These are phyloP conservation scores for Cyberlindnera sargentensis DNA, from an alignment of 805 yeast species.

Conservation along the genomic window DNA sequence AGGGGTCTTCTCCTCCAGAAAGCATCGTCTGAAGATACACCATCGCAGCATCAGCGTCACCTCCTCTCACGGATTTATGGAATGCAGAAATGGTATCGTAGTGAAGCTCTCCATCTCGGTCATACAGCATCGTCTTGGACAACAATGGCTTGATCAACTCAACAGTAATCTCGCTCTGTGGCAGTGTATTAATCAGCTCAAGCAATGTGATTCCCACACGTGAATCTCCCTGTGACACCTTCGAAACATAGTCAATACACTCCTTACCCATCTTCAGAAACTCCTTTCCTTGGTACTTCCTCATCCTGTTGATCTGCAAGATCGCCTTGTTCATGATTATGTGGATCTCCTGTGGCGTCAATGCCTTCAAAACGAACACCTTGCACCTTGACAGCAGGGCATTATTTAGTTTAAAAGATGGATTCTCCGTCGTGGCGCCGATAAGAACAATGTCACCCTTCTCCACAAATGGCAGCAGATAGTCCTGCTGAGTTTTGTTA, in stretches of 20 bases:
- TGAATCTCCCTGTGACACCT: constrained; percentile 82
- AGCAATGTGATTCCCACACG: constrained; percentile 74
- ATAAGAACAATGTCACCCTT: constrained; percentile 72
- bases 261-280: constrained; percentile 47
- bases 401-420: constrained; percentile 70
- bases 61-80: constrained; percentile 88
- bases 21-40: constrained; percentile 86
- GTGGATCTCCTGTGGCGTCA: constrained; percentile 42
- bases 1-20: constrained; percentile 89
- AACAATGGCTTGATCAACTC: constrained; percentile 33
- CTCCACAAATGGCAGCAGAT: constrained; percentile 77
- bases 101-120: constrained; percentile 84
- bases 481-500: constrained; percentile 81
- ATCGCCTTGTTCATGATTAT: constrained; percentile 53
- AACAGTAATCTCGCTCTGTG: constrained; percentile 3
- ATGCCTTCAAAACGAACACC: constrained; percentile 58
- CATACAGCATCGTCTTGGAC: constrained; percentile 60
- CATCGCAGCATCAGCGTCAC: constrained; percentile 83
- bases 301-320: constrained; percentile 47
- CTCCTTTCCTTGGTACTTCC: constrained; percentile 46
- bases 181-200: constrained; percentile 43
- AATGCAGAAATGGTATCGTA: constrained; percentile 95
- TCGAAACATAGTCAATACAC: constrained; percentile 61
- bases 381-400: constrained; percentile 84
- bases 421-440: constrained; percentile 98